Evolutionary conservation across 2,329 filamentous ascomycete genomes (phyloP).

Genomic region (Phyllosticta citribraziliensis): DNA sequence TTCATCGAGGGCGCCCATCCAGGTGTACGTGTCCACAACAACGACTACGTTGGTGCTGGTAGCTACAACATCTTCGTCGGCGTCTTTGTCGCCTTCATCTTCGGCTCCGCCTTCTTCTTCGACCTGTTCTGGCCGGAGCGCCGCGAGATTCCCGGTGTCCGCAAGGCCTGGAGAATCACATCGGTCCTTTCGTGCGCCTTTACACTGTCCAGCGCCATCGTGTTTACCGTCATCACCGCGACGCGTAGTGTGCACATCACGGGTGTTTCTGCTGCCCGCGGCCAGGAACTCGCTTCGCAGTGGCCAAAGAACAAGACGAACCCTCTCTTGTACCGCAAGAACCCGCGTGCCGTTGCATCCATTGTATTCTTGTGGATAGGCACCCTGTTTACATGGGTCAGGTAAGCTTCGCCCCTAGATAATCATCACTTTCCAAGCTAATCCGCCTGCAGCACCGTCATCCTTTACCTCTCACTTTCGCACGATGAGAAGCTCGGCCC

Average conservation of each 20-base stretch:
- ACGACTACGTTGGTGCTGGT: constrained; percentile 46
- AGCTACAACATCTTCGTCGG: constrained; percentile 52
- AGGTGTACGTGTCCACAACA: constrained; percentile 40
- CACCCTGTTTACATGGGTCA: constrained; percentile 38
- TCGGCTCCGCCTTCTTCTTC: constrained; percentile 52
- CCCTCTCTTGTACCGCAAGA: constrained; percentile 38
- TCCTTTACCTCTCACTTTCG: constrained; percentile 29
- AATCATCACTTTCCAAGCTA: not conserved
- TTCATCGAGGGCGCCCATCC: constrained; percentile 33
- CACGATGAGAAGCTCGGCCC: constrained; percentile 31
- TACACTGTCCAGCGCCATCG: constrained; percentile 38
- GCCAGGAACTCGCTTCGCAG: constrained; percentile 18
- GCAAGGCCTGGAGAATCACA: constrained; percentile 45
- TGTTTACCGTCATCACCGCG: constrained; percentile 43
- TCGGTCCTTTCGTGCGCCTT: constrained; percentile 40
- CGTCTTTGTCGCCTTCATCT: constrained; percentile 47
- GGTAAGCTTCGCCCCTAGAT: constrained; percentile 19
- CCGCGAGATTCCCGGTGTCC: constrained; percentile 38
- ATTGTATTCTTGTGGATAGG: constrained; percentile 46
- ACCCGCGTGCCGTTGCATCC: constrained; percentile 41
- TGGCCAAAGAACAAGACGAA: constrained; percentile 27
- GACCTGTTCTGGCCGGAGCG: constrained; percentile 52
- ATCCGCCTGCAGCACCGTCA: constrained; percentile 22
- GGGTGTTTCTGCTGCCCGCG: constrained; percentile 27
- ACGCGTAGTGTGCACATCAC: constrained; percentile 33